Evolutionary conservation across 228 moss, liverwort and hornwort species (phyloP), one percentile per base, ranked within the genome.

Genomic region (Sphagnum magellanicum): DNA sequence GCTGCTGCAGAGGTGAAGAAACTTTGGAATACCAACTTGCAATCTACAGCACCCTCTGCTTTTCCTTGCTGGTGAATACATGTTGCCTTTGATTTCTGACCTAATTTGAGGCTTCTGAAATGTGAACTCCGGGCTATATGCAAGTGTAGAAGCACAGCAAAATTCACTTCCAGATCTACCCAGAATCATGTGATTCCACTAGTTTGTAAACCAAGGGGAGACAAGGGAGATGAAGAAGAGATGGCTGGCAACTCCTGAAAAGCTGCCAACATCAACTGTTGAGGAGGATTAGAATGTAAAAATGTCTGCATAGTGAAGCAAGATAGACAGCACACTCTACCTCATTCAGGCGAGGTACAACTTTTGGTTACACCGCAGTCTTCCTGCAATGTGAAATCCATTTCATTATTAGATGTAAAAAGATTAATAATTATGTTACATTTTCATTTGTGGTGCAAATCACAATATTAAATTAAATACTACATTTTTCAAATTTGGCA

Each of bases 131-230:
- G 88, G 85, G 82, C 2, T n/a, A n/a, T 88, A 84, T 65, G 88
- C 84, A 13, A 75, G 78, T 70, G 76, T 76, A 11, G 72, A 85
- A 76, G 84, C 85, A 15, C 79, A 78, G 48, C 74, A 78, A 72
- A 84, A 63, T 32, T 71, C 85, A 52, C 52, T 84, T 47, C 88
- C 88, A 6, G 75, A 76, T 66, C 16, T 88, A 49, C 88, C 88
- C 8, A 88, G 79, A 72, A 88, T 88, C 49, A 57, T 82, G 66
- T 88, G 84, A 47, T 88, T 88, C 70, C 82, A 88, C 57, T 84
- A 80, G 66, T 88, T 88, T 48, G 81, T 84, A 52, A 80, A 84
- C 76, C 80, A 78, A 68, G 88, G 85, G 60, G 82, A 85, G 8
- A 65, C 57, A n/a, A 4, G 71, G 68, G 85, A 88, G 47, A 75